phyloP scores from a whole-genome alignment of 2,329 filamentous ascomycete species.

The Malbranchea cinnamomea region DNA sequence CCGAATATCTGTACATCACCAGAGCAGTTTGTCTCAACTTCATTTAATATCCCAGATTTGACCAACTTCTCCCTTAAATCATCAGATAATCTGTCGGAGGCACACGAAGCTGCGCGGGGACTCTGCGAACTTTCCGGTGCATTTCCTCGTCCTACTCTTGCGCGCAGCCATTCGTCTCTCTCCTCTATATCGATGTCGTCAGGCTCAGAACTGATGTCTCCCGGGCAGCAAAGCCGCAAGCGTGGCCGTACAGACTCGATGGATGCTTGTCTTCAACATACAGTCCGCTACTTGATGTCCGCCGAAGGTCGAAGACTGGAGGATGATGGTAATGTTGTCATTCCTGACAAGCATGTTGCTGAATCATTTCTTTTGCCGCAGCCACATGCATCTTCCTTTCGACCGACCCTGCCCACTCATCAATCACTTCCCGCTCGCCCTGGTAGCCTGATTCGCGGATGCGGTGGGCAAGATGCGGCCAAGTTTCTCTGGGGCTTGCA shows the following conservation, averaged over 20 bases:
- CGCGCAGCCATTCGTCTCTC: not conserved
- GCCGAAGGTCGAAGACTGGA: constrained; percentile 12
- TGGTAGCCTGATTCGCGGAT: constrained; percentile 26
- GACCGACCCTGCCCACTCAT: constrained; percentile 8
- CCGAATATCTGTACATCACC: constrained; percentile 22
- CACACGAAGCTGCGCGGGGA: constrained; percentile 26
- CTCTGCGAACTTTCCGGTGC: constrained; percentile 27
- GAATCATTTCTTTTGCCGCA: constrained; percentile 19
- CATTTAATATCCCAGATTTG: constrained; percentile 19
- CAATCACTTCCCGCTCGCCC: constrained; percentile 13
- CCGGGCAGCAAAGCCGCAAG: constrained; percentile 17
- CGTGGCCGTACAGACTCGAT: constrained; percentile 27
- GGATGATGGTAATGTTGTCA: constrained; percentile 10
- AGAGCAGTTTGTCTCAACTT: constrained; percentile 15
- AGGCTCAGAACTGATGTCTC: constrained; percentile 5
- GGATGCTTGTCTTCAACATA: constrained; percentile 22
- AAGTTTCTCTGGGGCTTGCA: constrained; percentile 6
- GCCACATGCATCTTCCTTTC: constrained; percentile 9
- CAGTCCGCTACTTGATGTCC: constrained; percentile 24
- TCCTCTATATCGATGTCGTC: not conserved
- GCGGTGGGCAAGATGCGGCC: constrained; percentile 17
- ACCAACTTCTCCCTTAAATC: constrained; percentile 21
- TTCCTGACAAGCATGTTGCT: constrained; percentile 19
- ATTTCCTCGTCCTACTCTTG: constrained; percentile 12
- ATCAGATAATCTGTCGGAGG: constrained; percentile 14